phyloP scores from a whole-genome alignment of 352 stramenopile genomes.

The Pythium oligandrum region DNA sequence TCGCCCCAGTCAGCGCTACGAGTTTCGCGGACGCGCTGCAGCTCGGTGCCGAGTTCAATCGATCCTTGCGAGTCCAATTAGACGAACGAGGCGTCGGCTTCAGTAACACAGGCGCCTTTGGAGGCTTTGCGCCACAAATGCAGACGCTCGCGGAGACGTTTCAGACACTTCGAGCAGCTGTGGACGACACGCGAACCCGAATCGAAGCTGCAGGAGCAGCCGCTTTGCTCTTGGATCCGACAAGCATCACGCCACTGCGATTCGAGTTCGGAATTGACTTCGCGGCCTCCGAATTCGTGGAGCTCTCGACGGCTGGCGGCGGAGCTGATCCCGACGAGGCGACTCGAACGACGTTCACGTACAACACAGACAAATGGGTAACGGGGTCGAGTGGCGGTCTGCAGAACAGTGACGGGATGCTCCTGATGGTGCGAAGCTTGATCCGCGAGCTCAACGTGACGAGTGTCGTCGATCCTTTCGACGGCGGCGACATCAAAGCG shows the following conservation, averaged over 20 bases:
- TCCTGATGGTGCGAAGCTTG: slow-evolving; percentile 47
- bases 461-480: slow-evolving; percentile 61
- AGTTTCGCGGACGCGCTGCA: slow-evolving; percentile 61
- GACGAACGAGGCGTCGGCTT: slow-evolving; percentile 51
- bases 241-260: slow-evolving; percentile 33
- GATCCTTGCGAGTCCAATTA: slow-evolving; percentile 34
- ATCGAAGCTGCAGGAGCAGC: slow-evolving; percentile 26
- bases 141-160: slow-evolving; percentile 58
- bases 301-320: slow-evolving; percentile 3
- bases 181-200: slow-evolving; percentile 31
- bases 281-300: slow-evolving; percentile 50
- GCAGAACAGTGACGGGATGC: slow-evolving; percentile 59
- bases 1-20: slow-evolving; percentile 41
- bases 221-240: slow-evolving; percentile 19
- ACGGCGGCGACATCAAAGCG: slow-evolving; percentile 39
- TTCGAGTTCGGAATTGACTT: slow-evolving; percentile 66
- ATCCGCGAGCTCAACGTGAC: slow-evolving; percentile 50
- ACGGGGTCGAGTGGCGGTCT: slow-evolving; percentile 32
- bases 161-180: slow-evolving; percentile 38
- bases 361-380: slow-evolving; percentile 72
- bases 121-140: slow-evolving; percentile 57
- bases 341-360: slow-evolving; percentile 25
- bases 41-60: slow-evolving; percentile 46
- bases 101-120: slow-evolving; percentile 50
- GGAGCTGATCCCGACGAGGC: slow-evolving; percentile 4